phyloP scores from a whole-genome alignment of 1,139 yeast genomes.

The Candida labiduridarum region DNA sequence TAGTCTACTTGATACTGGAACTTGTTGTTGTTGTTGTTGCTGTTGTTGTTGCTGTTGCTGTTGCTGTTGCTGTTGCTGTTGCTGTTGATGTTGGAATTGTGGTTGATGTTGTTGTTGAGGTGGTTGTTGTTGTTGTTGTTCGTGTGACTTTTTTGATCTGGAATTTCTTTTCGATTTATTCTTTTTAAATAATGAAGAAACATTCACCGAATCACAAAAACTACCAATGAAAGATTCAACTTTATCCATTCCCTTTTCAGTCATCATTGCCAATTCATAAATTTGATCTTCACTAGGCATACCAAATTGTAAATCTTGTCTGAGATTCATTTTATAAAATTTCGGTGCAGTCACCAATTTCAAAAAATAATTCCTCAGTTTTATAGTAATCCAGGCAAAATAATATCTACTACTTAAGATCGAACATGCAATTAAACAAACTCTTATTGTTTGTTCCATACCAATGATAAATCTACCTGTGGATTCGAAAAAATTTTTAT shows the following conservation, averaged over 20 bases:
- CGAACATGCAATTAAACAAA: constrained; percentile 32
- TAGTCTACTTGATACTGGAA: constrained; percentile 8
- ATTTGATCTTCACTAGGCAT: not conserved
- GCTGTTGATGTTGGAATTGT: not conserved
- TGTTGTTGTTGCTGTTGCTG: not conserved
- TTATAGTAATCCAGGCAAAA: constrained; percentile 51
- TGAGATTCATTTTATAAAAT: not conserved
- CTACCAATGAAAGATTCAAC: not conserved
- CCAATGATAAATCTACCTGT: constrained; percentile 28
- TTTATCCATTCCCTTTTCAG: not conserved
- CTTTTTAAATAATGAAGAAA: not conserved
- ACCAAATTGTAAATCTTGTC: not conserved
- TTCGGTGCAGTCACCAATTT: constrained; percentile 16
- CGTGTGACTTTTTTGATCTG: not conserved
- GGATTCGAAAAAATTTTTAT: constrained; percentile 20
- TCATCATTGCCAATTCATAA: not conserved
- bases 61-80: constrained; percentile 4
- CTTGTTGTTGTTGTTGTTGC: not conserved
- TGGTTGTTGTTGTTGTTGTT: constrained; percentile 1
- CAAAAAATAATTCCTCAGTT: constrained; percentile 38
- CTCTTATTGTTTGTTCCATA: constrained; percentile 35
- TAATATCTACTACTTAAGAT: constrained; percentile 45
- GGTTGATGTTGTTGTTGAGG: not conserved
- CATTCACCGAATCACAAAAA: not conserved
- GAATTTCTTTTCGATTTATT: not conserved